Evolutionary conservation across 2,329 filamentous ascomycete genomes (phyloP).

Genomic region (Pyrenophora graminea): DNA sequence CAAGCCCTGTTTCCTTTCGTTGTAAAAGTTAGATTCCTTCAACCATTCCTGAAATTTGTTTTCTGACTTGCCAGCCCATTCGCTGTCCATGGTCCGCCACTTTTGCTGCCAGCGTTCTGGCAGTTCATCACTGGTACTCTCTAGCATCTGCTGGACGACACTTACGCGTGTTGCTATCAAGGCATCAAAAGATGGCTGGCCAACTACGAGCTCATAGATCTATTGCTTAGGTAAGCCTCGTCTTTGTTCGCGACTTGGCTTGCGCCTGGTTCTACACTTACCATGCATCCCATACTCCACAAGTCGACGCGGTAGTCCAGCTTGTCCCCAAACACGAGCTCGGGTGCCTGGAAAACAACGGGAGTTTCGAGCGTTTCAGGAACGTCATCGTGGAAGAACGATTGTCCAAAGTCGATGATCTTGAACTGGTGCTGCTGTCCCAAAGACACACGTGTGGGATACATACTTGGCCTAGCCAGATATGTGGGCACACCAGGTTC

Average conservation of each 20-base stretch:
- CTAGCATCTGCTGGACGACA: slow-evolving; percentile 45
- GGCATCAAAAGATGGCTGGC: slow-evolving; percentile 47
- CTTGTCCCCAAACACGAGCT: slow-evolving; percentile 45
- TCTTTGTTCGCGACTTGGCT: no score
- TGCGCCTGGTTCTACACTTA: slow-evolving; percentile 22
- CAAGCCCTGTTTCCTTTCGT: slow-evolving; percentile 22
- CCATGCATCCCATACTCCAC: slow-evolving; percentile 47
- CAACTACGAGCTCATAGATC: slow-evolving; percentile 46
- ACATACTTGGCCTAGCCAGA: slow-evolving; percentile 19
- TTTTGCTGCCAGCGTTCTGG: slow-evolving; percentile 40
- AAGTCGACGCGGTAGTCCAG: slow-evolving; percentile 46
- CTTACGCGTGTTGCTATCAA: slow-evolving; percentile 41
- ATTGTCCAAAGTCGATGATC: slow-evolving; percentile 47
- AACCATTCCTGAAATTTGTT: slow-evolving; percentile 44
- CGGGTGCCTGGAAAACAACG: slow-evolving; percentile 43
- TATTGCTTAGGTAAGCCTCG: no score
- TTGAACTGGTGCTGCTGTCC: slow-evolving; percentile 9
- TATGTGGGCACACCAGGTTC: slow-evolving; percentile 24
- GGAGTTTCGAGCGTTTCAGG: slow-evolving; percentile 43
- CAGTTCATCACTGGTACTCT: slow-evolving; percentile 41
- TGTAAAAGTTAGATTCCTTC: slow-evolving; percentile 47
- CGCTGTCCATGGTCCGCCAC: slow-evolving; percentile 34
- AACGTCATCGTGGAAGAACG: slow-evolving; percentile 31
- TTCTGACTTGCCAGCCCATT: slow-evolving; percentile 6
- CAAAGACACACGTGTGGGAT: not conserved